phyloP scores from a whole-genome alignment of 2,329 filamentous ascomycete species.

The Aspergillus neoniger region DNA sequence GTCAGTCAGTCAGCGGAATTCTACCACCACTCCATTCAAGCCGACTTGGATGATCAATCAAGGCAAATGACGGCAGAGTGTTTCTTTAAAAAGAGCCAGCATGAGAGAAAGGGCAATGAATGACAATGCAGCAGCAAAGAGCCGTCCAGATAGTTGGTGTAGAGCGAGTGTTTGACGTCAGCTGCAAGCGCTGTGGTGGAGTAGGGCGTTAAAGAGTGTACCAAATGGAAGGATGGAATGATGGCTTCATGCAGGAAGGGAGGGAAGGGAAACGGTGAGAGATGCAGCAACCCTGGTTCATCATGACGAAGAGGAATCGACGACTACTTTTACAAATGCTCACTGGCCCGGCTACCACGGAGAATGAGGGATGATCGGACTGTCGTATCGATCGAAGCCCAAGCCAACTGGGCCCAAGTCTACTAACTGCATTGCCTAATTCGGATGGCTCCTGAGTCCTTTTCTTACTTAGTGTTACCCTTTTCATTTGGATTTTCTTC shows the following conservation, averaged over 20 bases:
- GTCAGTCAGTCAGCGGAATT: not conserved
- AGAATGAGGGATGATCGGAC: not conserved
- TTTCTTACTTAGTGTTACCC: not conserved
- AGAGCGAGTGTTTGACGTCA: conserved; percentile 3
- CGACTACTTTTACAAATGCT: not conserved
- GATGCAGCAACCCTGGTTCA: not conserved
- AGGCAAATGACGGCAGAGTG: not conserved
- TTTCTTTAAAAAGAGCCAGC: not conserved
- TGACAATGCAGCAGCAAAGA: not conserved
- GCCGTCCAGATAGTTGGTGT: not conserved
- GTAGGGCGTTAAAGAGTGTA: not conserved
- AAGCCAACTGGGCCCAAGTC: not conserved
- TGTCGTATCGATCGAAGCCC: not conserved
- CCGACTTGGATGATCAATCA: not conserved
- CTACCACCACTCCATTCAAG: no score
- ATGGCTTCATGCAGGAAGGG: not conserved
- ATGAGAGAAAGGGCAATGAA: not conserved
- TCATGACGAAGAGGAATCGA: not conserved
- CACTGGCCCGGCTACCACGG: not conserved
- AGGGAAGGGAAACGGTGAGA: not conserved
- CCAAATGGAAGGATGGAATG: not conserved
- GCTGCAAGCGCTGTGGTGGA: not conserved
- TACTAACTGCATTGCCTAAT: not conserved
- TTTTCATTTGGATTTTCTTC: no score
- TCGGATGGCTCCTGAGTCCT: not conserved